Base-by-base conservation (phyloP, 73 alveolate genomes). In the Paramecium caudatum region DNA sequence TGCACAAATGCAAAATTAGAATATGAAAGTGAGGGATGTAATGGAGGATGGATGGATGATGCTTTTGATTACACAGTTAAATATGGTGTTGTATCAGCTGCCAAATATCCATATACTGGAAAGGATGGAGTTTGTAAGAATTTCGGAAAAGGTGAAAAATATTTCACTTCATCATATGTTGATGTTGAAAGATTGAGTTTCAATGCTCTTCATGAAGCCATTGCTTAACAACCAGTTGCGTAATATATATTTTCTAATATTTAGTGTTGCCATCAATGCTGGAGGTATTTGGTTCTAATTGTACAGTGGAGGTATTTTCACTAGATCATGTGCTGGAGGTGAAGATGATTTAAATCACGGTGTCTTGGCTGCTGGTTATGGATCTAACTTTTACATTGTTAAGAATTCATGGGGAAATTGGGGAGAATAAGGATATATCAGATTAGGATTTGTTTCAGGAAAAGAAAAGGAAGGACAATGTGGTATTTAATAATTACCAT, bases 91-190 rank as follows among this genome's bases (percentile, higher is more conserved):
- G 90, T 74, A 12, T 33, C 87, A 41, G 98, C 96, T 90, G 87
- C 91, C 36, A 95, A 92, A 81, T 97, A 96, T 93, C 96, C 98
- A 10, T 95, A 96, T 90, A 90, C n/a, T 4, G 94, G 95, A 41
- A 63, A 8, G 9, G 96, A 85, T 50, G 93, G 85, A 65, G 15
- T 69, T 5, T 91, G 94, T 47, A 21, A 62, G 88, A 91, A n/a
- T n/a, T 94, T 36, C 5, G 70, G 41, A 49, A 21, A 6, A 3
- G 25, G 25, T 21, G 9, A 49, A 1, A 49, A 49, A 7, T 19
- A 15, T 36, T 49, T 3, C 12, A 49, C 25, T 49, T n/a, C 4
- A 1, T 49, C 70, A 41, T 88, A 84, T 82, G 95, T 82, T 46
- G 43, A 23, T 17, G 94, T 46, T 39, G 83, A 48, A 32, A 62